Base-by-base conservation (phyloP, 306 rosid genomes). In the Hippophae tibetana region DNA sequence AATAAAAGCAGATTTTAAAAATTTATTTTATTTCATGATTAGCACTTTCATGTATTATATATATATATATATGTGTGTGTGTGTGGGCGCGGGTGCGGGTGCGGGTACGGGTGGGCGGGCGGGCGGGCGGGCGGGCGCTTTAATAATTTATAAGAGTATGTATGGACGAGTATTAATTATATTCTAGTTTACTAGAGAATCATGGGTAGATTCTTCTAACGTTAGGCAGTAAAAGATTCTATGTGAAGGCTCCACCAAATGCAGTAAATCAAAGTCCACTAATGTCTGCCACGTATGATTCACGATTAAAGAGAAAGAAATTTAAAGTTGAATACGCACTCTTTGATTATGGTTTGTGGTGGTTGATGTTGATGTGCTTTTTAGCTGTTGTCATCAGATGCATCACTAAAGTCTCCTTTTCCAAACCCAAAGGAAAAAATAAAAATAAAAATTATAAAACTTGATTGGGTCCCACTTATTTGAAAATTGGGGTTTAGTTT, bases 271-370 rank as follows among this genome's bases (percentile, higher is more conserved):
- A 65, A 62, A 54, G 65, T 76, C 80, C 67, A 27, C 60, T 74
- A 86, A 86, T 83, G 92, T 72, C 11, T 72, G 84, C 73, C 89
- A 87, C 85, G 81, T 80, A 52, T 31, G 61, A 72, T 13, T 57
- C 61, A 40, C 47, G 14, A 46, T 41, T 48, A 14, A 58, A 60
- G 27, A 43, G 38, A 27, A n/a, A 59, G 52, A 41, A 81, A 64
- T 48, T 52, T 60, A 65, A 73, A 55, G 77, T 68, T 42, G 60
- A 65, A 73, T 43, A 64, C 65, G 82, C 81, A 78, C 79, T 49
- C 64, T 58, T 23, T 56, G 73, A 69, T 58, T 67, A 81, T 78
- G 80, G 78, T 42, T 55, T 59, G 77, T 60, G 73, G 80, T 64
- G 50, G 81, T 54, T 69, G 66, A 61, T 51, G 74, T 57, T 5